Base-by-base conservation (phyloP, 164 flowering plant species). In the Liriodendron chinense region DNA sequence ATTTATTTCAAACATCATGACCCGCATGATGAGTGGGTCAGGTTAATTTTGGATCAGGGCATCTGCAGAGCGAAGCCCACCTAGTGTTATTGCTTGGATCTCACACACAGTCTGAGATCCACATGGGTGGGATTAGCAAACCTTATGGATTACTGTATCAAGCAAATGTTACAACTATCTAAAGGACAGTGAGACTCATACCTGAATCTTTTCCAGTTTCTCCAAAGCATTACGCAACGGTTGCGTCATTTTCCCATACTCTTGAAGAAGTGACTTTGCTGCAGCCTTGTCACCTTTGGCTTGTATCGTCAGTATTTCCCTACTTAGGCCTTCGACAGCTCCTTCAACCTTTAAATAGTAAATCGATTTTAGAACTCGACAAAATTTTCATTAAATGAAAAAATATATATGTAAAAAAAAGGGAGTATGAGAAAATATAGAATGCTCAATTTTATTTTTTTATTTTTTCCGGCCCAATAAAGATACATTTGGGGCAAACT, bases 261-360 rank as follows among this genome's bases (percentile, higher is more conserved):
- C 81, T 73, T 86, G 71, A 75, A 95, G 90, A 72, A 95, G 94
- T 48, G 78, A 71, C 34, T 74, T 73, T 22, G 98, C 98, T 47
- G 93, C 91, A 53, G 73, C 74, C 83, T 93, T 95, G 84, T 93
- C 93, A 63, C 98, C 98, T 81, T 78, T 86, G 67, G 97, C 98
- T 69, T 95, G 98, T 79, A 90, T 87, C 14, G 96, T 93, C 47
- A 95, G 89, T 81, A 95, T 95, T 82, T 89, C 90, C 78, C 88
- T 85, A 72, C 98, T 89, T 74, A 95, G 73, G 83, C 96, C 84
- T 80, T 92, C 93, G 62, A 92, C 96, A 49, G 88, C 97, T 70
- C 48, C 91, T 85, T 89, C 94, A 80, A 95, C 90, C 98, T 95
- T 80, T 61, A 65, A 74, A 49, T 34, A 7, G 43, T 34, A 78